A percentile compares a stretch with the other conserved stretches of the same genome.
Evolutionary conservation across 192 early-diverging fungal genomes (phyloP).

Genomic region (Gonapodya sp.): DNA sequence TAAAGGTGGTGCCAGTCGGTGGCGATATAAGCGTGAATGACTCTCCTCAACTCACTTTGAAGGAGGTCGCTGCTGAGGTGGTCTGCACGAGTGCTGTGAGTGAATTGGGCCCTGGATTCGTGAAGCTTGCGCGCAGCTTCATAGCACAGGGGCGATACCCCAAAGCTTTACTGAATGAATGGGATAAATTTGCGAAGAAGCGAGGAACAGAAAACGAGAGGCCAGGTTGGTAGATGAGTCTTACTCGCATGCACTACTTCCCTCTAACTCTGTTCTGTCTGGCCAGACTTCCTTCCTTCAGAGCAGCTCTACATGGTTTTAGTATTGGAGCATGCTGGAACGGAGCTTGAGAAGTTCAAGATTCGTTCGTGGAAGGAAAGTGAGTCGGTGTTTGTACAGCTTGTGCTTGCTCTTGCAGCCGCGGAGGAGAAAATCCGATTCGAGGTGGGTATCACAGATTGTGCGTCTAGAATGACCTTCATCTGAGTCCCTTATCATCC

Average conservation of each 20-base stretch:
- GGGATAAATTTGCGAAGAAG: constrained; percentile 58
- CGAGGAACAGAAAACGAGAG: constrained; percentile 61
- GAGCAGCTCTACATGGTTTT: constrained; percentile 68
- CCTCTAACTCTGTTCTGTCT: not conserved
- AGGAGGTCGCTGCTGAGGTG: constrained; percentile 55
- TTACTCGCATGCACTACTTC: not conserved
- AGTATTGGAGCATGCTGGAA: constrained; percentile 62
- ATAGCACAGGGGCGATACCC: constrained; percentile 65
- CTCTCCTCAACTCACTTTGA: constrained; percentile 32
- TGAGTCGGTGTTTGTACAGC: constrained; percentile 56
- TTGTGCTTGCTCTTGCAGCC: constrained; percentile 44
- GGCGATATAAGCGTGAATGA: constrained; percentile 26
- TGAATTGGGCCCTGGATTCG: constrained; percentile 24
- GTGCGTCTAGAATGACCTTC: not conserved
- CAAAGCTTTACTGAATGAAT: constrained; percentile 47
- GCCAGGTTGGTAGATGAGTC: constrained; percentile 31
- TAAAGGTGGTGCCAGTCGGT: constrained; percentile 78
- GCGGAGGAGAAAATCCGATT: constrained; percentile 32
- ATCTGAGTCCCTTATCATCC: too few relatives aligned
- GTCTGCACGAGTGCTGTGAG: constrained; percentile 42
- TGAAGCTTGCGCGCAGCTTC: not conserved
- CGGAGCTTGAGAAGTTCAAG: constrained; percentile 51
- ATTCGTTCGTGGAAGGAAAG: constrained; percentile 52
- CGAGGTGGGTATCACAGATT: constrained; percentile 10
- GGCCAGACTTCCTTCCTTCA: constrained; percentile 45